Conservation (phyloP, 2,329 filamentous ascomycete species). For the Clonostachys rosea region DNA sequence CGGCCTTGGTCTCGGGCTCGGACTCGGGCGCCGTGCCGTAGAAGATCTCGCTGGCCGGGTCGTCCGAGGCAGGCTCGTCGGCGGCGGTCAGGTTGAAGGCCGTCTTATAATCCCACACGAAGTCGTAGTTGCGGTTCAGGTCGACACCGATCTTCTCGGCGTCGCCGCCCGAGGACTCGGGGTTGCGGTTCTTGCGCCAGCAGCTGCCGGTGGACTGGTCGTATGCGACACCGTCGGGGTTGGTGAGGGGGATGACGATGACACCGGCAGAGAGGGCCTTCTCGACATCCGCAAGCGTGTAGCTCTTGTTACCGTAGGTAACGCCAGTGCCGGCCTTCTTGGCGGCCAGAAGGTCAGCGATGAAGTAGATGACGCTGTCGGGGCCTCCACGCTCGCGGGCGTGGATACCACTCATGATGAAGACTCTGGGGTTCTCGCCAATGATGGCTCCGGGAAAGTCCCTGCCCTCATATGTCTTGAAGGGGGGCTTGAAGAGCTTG, state of each 20-base stretch:
- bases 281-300: slow-evolving; percentile 43
- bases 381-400: slow-evolving; percentile 47
- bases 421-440: slow-evolving; percentile 40
- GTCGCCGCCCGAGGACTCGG: slow-evolving; percentile 17
- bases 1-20: slow-evolving; percentile 46
- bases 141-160: slow-evolving; percentile 33
- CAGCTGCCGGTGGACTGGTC: slow-evolving; percentile 38
- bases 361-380: slow-evolving; percentile 50
- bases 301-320: slow-evolving; percentile 40
- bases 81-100: slow-evolving; percentile 31
- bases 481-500: slow-evolving; percentile 29
- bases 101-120: slow-evolving; percentile 44
- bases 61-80: slow-evolving; percentile 23
- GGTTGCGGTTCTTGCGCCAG: slow-evolving; percentile 48
- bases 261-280: slow-evolving; percentile 42
- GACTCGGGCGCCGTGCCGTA: slow-evolving; percentile 42
- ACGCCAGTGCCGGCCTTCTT: slow-evolving; percentile 39
- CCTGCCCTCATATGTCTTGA: slow-evolving; percentile 34
- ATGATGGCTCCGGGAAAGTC: slow-evolving; percentile 31
- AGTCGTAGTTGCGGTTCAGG: slow-evolving; percentile 48
- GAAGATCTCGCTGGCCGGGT: slow-evolving; percentile 35
- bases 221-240: slow-evolving; percentile 41
- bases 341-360: slow-evolving; percentile 47
- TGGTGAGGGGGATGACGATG: slow-evolving; percentile 39
- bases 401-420: slow-evolving; percentile 45